These are phyloP conservation scores for Chamaenerion angustifolium DNA, from an alignment of 345 rosid genomes.

Conservation along the genomic window DNA sequence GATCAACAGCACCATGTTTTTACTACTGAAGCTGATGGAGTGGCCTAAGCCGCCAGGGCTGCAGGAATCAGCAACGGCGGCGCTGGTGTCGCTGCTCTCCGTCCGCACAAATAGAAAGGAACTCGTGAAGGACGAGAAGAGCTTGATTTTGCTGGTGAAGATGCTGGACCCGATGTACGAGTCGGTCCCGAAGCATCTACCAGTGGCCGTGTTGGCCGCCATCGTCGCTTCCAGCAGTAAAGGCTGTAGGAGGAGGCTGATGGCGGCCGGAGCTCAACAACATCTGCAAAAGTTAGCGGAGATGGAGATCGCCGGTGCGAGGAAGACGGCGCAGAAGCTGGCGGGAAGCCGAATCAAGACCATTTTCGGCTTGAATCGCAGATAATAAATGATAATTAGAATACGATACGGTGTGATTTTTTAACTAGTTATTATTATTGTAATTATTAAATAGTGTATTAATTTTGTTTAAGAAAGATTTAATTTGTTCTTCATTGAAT, in stretches of 20 bases:
- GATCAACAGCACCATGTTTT: conserved; percentile 33
- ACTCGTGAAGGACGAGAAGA: conserved; percentile 52
- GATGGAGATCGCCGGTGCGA: conserved; percentile 56
- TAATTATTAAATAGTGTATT: too few species aligned
- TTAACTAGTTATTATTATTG: too few species aligned
- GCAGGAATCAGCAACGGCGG: conserved; percentile 50
- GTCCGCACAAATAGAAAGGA: conserved; percentile 58
- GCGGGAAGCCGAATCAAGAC: conserved; percentile 43
- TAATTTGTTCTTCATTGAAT: background rate
- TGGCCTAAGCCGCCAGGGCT: conserved; percentile 62
- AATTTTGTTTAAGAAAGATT: too few species aligned
- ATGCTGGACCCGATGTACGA: conserved; percentile 62
- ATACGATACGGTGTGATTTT: conserved; percentile 13
- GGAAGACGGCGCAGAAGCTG: conserved; percentile 48
- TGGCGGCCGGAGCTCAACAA: conserved; percentile 44
- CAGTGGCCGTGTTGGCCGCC: conserved; percentile 44
- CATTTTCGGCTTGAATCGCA: conserved; percentile 55
- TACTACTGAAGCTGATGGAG: conserved; percentile 52
- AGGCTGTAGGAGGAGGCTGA: conserved; percentile 35
- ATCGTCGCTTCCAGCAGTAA: conserved; percentile 31
- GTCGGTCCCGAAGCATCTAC: conserved; percentile 35
- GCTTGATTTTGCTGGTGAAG: conserved; percentile 46
- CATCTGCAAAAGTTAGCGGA: conserved; percentile 42
- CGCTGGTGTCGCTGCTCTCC: conserved; percentile 33
- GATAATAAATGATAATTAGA: conserved; percentile 38